Evolutionary conservation across 495 filamentous ascomycete species (phyloP), one percentile per base, ranked within the genome.

Genomic region (Neurospora intermedia): DNA sequence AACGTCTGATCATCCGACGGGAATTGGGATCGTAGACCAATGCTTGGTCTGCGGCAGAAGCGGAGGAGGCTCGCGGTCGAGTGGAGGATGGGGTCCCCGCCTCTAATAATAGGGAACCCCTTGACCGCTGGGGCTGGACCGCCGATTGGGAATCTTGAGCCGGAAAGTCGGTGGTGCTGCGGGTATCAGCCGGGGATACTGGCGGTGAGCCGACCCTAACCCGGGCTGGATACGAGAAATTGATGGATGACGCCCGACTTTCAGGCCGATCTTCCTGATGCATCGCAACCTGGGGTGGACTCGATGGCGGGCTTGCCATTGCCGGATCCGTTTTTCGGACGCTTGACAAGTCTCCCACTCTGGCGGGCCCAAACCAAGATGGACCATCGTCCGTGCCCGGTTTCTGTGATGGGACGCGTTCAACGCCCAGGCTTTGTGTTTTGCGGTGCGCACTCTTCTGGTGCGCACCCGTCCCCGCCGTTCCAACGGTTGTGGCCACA

Each of bases 211-310:
- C 76, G 38, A 79, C 73, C 38, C 76, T 78, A 43, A 71, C 43
- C 35, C 81, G 69, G 3, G 76, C 89, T 4, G 94, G 94, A 46
- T 94, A 93, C 8, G 94, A 97, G 77, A 96, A 96, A 81, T 97
- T 97, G 76, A 95, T 85, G 4, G 92, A 94, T 54, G 83, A 84
- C 16, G 84, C 88, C 75, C 88, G 84, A 77, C 89, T 93, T 20
- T 82, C 84, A 13, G 91, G 85, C 72, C 89, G 40, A 5, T 76
- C 72, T 43, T 75, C 76, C 3, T 75, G 74, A 10, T 39, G 59
- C 7, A 71, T 42, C 16, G 70, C 62, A 16, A 69, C 23, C 66
- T 79, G 79, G 11, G 80, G 77, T 40, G 80, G 83, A 31, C 76
- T 77, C 40, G 76, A 81, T n/a, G 80, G 79, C 2, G 78, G 78